Evolutionary conservation across 2,329 filamentous ascomycete genomes (phyloP), one percentile per base, ranked within the genome.

Genomic region (Coniochaeta sp.): DNA sequence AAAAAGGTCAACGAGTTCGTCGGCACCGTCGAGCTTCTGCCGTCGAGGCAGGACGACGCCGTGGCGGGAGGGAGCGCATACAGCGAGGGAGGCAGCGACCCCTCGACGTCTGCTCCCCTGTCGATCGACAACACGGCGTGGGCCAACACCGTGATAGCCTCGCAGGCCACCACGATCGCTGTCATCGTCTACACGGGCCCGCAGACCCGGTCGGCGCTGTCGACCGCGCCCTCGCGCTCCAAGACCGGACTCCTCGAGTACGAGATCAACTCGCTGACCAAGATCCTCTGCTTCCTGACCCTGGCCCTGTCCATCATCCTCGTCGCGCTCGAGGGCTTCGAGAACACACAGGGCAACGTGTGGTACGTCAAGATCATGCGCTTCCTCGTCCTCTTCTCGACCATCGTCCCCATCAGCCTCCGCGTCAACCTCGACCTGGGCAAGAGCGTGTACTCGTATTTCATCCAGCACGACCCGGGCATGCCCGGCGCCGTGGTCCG

Each of bases 331-430:
- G 88, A 97, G 72, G 89, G 91, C 0, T 95, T 96, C 64, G 81
- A 87, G 55, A 83, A 80, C 65, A 85, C 84, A 1, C 79, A 86
- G 59, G 84, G 82, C 22, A 83, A 85, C 59, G 77, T 83, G 26
- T 99, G 95, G 95, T 99, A 98, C 73, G 87, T 98, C 65, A 93
- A 96, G 65, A 96, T 98, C 68, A 95, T 96, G 87, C 88, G 93
- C n/a, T 99, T 98, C 71, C 77, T 99, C 64, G 96, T 99, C 62
- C 80, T 99, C 1, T 99, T 99, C 78, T 98, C 93, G n/a, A 98
- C 93, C 0, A 99, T 99, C 69, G 96, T 99, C 28, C 95, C 95
- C 1, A 97, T 99, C 73, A 96, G 92, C 75, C 79, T 99, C 66
- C 89, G 95, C 57, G 95, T 99, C 66, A 99, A 99, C 71, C 80